Evolutionary conservation across 2,329 filamentous ascomycete species (phyloP).

Genomic region (Fonsecaea monophora): DNA sequence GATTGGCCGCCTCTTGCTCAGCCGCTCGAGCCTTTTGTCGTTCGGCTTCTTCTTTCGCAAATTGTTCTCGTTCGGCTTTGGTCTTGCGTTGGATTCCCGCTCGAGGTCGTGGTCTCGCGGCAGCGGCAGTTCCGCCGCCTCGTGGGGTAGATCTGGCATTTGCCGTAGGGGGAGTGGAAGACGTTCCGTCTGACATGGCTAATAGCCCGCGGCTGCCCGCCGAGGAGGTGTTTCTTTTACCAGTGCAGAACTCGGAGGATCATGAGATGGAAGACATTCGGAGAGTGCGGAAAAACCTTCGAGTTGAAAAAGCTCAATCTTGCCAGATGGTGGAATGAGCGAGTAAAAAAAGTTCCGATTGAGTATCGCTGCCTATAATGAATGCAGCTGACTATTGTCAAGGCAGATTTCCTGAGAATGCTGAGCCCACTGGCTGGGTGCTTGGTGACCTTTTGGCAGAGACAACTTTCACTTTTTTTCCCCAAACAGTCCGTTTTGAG

Average conservation of each 20-base stretch:
- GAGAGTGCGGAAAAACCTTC: neutral
- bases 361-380: neutral
- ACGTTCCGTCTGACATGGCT: conserved; percentile 18
- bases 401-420: neutral
- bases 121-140: neutral
- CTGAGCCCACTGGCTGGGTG: neutral
- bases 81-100: conserved; percentile 38
- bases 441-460: neutral
- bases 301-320: no score
- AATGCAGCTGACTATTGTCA: neutral
- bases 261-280: neutral
- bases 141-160: conserved; percentile 21
- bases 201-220: neutral
- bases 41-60: conserved; percentile 39
- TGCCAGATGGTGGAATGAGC: neutral
- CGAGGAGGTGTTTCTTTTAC: neutral
- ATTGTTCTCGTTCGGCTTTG: conserved; percentile 40
- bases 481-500: neutral
- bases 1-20: conserved; percentile 24
- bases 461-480: neutral
- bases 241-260: neutral
- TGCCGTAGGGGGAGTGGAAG: conserved; percentile 15
- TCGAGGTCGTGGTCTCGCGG: conserved; percentile 32
- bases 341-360: neutral
- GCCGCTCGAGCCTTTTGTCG: conserved; percentile 33